Conservation (phyloP, 768 basidiomycete genomes). For the Cyclocybe cylindracea region DNA sequence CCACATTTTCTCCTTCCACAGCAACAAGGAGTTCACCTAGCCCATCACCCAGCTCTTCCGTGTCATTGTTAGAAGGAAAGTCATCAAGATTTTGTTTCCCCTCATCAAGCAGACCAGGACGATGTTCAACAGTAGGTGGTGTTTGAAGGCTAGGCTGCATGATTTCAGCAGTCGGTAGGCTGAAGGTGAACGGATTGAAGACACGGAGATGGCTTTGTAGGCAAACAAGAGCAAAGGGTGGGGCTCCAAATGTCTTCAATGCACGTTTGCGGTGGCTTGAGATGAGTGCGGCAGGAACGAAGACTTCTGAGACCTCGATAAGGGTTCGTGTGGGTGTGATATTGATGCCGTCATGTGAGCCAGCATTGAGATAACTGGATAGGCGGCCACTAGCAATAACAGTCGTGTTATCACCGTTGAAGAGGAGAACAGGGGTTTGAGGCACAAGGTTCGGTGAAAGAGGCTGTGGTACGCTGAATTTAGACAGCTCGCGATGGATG, state of each 20-base stretch:
- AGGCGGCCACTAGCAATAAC: constrained; percentile 7
- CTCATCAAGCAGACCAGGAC: no score
- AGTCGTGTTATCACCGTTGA: constrained; percentile 3
- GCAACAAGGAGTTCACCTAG: no score
- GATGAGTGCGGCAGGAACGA: constrained; percentile 18
- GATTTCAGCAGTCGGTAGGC: no score
- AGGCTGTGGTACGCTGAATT: constrained; percentile 15
- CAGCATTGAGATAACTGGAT: not conserved
- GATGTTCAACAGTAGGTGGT: no score
- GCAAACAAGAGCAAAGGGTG: constrained; percentile 15
- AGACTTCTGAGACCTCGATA: constrained; percentile 12
- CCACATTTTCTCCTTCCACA: no score
- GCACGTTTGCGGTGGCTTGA: constrained; percentile 11
- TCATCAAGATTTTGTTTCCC: no score
- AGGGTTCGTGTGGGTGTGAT: constrained; percentile 6
- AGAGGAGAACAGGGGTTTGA: constrained; percentile 7
- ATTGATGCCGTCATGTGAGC: constrained; percentile 4
- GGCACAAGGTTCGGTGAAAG: not conserved
- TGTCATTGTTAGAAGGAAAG: no score
- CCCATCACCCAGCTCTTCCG: no score
- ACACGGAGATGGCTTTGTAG: constrained; percentile 5
- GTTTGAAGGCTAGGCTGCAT: no score
- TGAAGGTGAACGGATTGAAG: not conserved
- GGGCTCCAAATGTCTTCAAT: constrained; percentile 14
- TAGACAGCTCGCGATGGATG: constrained; percentile 20